phyloP scores from a whole-genome alignment of 345 rosid species.

The Linum tenue region DNA sequence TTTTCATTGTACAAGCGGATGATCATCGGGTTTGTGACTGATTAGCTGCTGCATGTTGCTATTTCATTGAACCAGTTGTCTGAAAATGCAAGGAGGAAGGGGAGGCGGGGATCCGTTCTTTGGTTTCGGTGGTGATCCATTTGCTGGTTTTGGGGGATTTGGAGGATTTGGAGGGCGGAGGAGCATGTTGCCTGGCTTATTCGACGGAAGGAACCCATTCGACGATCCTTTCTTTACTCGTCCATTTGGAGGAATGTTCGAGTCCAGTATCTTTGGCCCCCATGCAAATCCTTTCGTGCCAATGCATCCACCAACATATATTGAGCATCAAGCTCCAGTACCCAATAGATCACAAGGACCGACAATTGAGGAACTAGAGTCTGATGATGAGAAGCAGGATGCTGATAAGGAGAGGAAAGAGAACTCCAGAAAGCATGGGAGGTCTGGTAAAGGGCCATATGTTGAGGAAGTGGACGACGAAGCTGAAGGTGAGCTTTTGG shows the following conservation, averaged over 20 bases:
- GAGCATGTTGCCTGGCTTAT: conserved; percentile 16
- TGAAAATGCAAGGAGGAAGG: conserved; percentile 54
- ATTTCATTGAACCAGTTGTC: background rate
- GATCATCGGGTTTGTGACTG: background rate
- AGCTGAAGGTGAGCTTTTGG: conserved; percentile 30
- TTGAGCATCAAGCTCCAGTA: conserved; percentile 45
- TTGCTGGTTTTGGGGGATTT: conserved; percentile 32
- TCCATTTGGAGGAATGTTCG: conserved; percentile 30
- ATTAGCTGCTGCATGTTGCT: background rate
- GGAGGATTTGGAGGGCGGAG: conserved; percentile 31
- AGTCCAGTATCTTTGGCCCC: conserved; percentile 40
- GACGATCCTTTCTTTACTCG: no score
- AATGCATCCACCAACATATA: conserved; percentile 35
- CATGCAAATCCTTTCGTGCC: conserved; percentile 35
- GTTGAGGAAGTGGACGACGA: conserved; percentile 36
- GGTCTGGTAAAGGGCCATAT: conserved; percentile 38
- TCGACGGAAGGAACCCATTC: no score
- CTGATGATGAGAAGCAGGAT: conserved; percentile 63
- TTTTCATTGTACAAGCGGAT: background rate
- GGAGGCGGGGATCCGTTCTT: conserved; percentile 53
- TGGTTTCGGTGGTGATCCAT: conserved; percentile 37
- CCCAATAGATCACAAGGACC: conserved; percentile 56
- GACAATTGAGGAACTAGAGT: conserved; percentile 58
- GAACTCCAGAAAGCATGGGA: conserved; percentile 54
- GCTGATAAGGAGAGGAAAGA: conserved; percentile 25